These are phyloP conservation scores for Prunus kanzakura DNA, from an alignment of 306 rosid species.

Conservation along the genomic window DNA sequence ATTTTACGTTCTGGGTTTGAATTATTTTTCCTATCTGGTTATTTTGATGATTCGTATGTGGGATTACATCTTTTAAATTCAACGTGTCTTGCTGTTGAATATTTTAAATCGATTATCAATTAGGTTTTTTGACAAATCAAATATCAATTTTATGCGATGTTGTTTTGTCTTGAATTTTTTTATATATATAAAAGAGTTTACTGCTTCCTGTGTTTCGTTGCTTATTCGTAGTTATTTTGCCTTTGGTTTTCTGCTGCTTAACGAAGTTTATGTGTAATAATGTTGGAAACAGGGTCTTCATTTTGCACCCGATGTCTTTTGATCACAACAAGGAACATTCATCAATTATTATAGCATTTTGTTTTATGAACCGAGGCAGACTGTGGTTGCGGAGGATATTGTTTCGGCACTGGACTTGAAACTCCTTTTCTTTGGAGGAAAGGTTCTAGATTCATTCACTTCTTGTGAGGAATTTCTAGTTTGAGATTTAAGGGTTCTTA, in stretches of 20 bases:
- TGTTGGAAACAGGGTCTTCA: slow-evolving; percentile 25
- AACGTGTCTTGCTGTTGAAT: not conserved
- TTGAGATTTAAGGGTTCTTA: not conserved
- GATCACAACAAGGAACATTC: slow-evolving; percentile 35
- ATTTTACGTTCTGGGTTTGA: not conserved
- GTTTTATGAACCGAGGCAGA: slow-evolving; percentile 46
- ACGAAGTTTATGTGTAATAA: slow-evolving; percentile 4
- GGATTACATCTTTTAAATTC: not conserved
- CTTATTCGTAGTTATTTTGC: not conserved
- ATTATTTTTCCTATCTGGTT: not conserved
- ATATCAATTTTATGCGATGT: not conserved
- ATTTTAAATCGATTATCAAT: not conserved
- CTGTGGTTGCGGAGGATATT: slow-evolving; percentile 39
- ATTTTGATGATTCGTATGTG: not conserved
- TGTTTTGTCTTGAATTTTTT: not conserved
- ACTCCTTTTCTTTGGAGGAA: not conserved
- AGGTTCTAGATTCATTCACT: not conserved
- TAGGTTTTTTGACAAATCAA: not conserved
- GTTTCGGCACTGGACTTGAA: slow-evolving; percentile 56
- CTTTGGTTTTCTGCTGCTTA: not conserved
- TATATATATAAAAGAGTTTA: not conserved
- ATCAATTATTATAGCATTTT: slow-evolving; percentile 15
- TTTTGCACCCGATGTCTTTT: slow-evolving; percentile 43
- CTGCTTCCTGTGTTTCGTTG: not conserved
- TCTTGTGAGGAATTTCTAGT: slow-evolving; percentile 8